Conservation (phyloP, 176 grass and related monocot species). For the Miscanthus lutarioriparius region DNA sequence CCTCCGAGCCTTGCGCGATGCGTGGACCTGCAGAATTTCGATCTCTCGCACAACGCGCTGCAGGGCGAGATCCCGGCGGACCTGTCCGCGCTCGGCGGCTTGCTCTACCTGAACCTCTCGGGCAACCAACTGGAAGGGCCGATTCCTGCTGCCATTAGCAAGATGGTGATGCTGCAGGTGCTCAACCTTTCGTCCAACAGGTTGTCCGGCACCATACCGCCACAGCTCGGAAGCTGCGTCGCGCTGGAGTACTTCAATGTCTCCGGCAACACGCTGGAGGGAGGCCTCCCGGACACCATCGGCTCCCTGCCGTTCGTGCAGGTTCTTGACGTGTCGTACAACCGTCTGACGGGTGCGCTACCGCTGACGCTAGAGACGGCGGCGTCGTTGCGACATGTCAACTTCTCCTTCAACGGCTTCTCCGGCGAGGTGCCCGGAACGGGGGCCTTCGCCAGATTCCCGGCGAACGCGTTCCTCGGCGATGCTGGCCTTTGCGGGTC, state of each 20-base stretch:
- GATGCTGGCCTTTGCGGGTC: slow-evolving; percentile 55
- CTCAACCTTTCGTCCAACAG: slow-evolving; percentile 84
- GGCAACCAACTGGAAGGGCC: slow-evolving; percentile 61
- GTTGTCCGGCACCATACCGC: slow-evolving; percentile 55
- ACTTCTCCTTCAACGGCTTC: slow-evolving; percentile 84
- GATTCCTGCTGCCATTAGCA: slow-evolving; percentile 65
- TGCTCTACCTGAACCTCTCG: slow-evolving; percentile 79
- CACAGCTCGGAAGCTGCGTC: slow-evolving; percentile 69
- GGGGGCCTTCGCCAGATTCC: slow-evolving; percentile 56
- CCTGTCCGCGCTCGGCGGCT: slow-evolving; percentile 48
- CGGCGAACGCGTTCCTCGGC: slow-evolving; percentile 66
- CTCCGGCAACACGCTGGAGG: slow-evolving; percentile 57
- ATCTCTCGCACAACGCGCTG: slow-evolving; percentile 75
- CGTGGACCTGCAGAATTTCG: slow-evolving; percentile 49
- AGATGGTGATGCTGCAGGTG: slow-evolving; percentile 74
- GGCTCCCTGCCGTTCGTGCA: slow-evolving; percentile 68
- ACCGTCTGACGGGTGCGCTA: slow-evolving; percentile 47
- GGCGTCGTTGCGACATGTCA: slow-evolving; percentile 42
- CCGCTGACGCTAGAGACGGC: slow-evolving; percentile 54
- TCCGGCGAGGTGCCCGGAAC: slow-evolving; percentile 57
- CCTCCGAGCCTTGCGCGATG: slow-evolving; percentile 36
- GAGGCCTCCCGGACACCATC: slow-evolving; percentile 56
- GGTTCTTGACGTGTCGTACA: slow-evolving; percentile 76
- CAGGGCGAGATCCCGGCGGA: slow-evolving; percentile 53
- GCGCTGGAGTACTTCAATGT: slow-evolving; percentile 80